A percentile compares a stretch with the other conserved stretches of the same genome.
Evolutionary conservation across 768 basidiomycete species (phyloP).

Genomic region (Solioccasus polychromus): DNA sequence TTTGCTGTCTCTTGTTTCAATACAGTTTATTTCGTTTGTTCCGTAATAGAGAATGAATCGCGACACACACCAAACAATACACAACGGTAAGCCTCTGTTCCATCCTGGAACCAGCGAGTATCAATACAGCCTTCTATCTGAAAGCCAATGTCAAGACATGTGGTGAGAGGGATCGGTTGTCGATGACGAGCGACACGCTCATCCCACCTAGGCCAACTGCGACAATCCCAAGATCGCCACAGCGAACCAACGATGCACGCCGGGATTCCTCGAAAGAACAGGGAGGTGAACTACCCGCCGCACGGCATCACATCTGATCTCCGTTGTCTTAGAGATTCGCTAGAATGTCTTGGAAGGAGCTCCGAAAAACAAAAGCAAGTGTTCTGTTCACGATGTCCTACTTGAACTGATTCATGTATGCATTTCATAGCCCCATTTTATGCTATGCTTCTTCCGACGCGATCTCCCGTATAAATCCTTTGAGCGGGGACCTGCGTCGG

Average conservation of each 20-base stretch:
- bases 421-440: slow-evolving; percentile 37
- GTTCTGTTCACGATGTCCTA: neutral
- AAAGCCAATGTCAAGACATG: slow-evolving; percentile 4
- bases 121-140: neutral
- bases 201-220: slow-evolving; percentile 13
- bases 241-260: slow-evolving; percentile 1
- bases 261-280: slow-evolving; percentile 1
- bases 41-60: slow-evolving; percentile 29
- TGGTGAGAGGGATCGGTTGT: slow-evolving; percentile 7
- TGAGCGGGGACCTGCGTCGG: slow-evolving; percentile 49
- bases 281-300: slow-evolving; percentile 4
- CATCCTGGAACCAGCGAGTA: neutral
- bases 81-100: slow-evolving; percentile 27
- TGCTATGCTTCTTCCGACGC: slow-evolving; percentile 10
- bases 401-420: slow-evolving; percentile 18
- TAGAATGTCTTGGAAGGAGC: slow-evolving; percentile 43
- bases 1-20: slow-evolving; percentile 14
- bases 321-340: slow-evolving; percentile 9
- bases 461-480: slow-evolving; percentile 14
- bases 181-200: neutral
- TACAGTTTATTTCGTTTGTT: too few species aligned
- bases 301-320: slow-evolving; percentile 5
- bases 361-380: slow-evolving; percentile 56
- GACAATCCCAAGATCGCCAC: slow-evolving; percentile 7
- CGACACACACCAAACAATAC: slow-evolving; percentile 33